Conservation (phyloP, 2,329 filamentous ascomycete species). For the Epicoccum sorghinum region DNA sequence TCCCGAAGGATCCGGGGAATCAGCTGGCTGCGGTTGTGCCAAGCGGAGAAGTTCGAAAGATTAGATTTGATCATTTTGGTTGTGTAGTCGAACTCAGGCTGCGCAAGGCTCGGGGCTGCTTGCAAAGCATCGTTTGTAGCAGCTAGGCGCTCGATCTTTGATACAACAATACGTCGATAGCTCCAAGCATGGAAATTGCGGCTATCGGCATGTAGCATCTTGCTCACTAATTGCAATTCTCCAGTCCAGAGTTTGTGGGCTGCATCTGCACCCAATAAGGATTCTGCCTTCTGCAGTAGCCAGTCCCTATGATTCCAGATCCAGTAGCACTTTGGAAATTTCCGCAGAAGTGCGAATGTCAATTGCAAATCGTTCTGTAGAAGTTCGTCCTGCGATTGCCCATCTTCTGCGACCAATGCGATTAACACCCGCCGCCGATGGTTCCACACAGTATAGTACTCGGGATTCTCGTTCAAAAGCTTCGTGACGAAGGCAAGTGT, state of each 20-base stretch:
- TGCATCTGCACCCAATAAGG: constrained; percentile 61
- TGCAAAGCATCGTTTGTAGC: not conserved
- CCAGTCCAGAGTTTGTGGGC: constrained; percentile 78
- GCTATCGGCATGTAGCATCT: constrained; percentile 85
- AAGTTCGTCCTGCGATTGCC: constrained; percentile 54
- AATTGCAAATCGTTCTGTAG: constrained; percentile 79
- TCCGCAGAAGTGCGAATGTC: constrained; percentile 80
- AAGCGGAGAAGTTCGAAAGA: constrained; percentile 95
- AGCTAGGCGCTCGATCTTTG: constrained; percentile 70
- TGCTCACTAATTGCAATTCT: constrained; percentile 80
- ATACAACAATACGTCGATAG: constrained; percentile 80
- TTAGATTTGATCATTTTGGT: constrained; percentile 84
- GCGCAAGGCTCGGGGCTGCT: constrained; percentile 64
- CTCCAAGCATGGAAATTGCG: constrained; percentile 98
- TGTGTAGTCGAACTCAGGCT: constrained; percentile 87
- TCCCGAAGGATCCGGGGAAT: constrained; percentile 78
- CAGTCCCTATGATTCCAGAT: constrained; percentile 97
- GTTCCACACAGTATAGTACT: constrained; percentile 94
- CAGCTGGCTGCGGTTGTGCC: constrained; percentile 88
- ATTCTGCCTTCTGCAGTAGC: constrained; percentile 75
- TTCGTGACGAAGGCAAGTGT: constrained; percentile 73
- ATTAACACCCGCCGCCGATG: constrained; percentile 75
- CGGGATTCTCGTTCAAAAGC: constrained; percentile 77
- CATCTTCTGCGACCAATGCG: constrained; percentile 57
- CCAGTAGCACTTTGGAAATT: constrained; percentile 98